Conservation (phyloP, 2,329 filamentous ascomycete genomes). For the Colletotrichum higginsianum region DNA sequence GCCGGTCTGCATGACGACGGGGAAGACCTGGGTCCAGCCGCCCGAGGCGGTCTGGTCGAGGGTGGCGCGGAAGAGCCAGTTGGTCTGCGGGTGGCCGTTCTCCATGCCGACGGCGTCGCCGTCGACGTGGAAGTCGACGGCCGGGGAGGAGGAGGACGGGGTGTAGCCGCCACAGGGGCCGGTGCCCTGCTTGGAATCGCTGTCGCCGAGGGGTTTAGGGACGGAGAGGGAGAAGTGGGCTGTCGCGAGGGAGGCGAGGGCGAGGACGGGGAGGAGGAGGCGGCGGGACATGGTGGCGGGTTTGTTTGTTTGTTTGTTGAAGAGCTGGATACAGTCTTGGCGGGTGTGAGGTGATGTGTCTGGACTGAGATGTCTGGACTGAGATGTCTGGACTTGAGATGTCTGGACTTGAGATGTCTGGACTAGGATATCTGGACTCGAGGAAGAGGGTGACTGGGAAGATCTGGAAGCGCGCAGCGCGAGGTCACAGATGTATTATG, state of each 20-base stretch:
- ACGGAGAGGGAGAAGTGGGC: conserved; percentile 70
- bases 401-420: no score
- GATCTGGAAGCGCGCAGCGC: conserved; percentile 1
- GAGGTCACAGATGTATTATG: background rate
- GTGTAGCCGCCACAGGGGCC: conserved; percentile 70
- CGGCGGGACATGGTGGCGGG: conserved; percentile 40
- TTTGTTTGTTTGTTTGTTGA: background rate
- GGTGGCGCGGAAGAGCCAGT: conserved; percentile 72
- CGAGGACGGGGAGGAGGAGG: conserved; percentile 52
- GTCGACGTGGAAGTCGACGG: conserved; percentile 68
- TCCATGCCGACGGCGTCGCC: conserved; percentile 66
- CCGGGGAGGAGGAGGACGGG: conserved; percentile 58
- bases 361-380: no score
- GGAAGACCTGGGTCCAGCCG: conserved; percentile 70
- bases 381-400: no score
- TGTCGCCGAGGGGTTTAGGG: conserved; percentile 63
- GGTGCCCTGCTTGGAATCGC: conserved; percentile 59
- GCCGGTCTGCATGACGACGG: conserved; percentile 68
- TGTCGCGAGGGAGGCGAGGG: conserved; percentile 56
- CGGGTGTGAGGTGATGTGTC: no score
- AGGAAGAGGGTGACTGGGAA: background rate
- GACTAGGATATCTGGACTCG: no score
- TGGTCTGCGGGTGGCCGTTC: conserved; percentile 66
- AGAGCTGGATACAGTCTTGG: background rate
- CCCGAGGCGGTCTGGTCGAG: conserved; percentile 61